Base-by-base conservation (phyloP, 495 filamentous ascomycete genomes). In the Tuber magnatum region DNA sequence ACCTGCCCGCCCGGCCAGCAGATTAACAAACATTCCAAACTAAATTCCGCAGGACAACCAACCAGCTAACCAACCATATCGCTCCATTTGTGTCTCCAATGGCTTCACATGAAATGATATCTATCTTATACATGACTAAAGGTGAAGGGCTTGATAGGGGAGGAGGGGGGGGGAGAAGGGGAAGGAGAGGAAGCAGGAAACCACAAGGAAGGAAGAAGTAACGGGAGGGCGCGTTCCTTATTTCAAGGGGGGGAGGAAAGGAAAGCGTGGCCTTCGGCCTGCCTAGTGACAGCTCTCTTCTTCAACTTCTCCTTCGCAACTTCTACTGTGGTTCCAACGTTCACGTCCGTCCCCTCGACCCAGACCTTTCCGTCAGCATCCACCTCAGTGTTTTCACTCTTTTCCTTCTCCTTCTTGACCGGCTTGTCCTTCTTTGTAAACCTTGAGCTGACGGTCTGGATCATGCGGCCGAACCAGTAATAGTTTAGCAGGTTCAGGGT, bases 401-500 rank as follows among this genome's bases (percentile, higher is more conserved):
- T 80, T 68, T 80, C 82, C 71, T 83, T 82, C 80, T 85, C 74
- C 69, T 80, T 81, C 42, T 81, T 80, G 69, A 80, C 83, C 72
- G 83, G 82, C 80, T 85, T 83, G 48, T 76, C 76, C 68, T 74
- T 61, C 42, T 69, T 75, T 10, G 65, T 75, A 83, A 99, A 99
- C 38, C 95, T 87, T 86, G 95, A 96, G 76, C 91, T 85, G 24
- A 99, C 90, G 39, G 95, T 93, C 77, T 92, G 88, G 75, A 99
- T 92, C 95, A 99, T 99, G 87, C 94, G 95, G 75, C 90, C 90
- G 84, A 97, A 98, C 95, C 95, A 99, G 85, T 90, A 94, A 83
- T 93, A 94, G 84, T 99, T 99, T 69, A 99, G 85, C 71, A 88
- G 86, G 84, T 97, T 97, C 24, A 99, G 86, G 6, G 91, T 86